Evolutionary conservation across 2,329 filamentous ascomycete genomes (phyloP), one percentile per base, ranked within the genome.

Genomic region (Tolypocladium inflatum): DNA sequence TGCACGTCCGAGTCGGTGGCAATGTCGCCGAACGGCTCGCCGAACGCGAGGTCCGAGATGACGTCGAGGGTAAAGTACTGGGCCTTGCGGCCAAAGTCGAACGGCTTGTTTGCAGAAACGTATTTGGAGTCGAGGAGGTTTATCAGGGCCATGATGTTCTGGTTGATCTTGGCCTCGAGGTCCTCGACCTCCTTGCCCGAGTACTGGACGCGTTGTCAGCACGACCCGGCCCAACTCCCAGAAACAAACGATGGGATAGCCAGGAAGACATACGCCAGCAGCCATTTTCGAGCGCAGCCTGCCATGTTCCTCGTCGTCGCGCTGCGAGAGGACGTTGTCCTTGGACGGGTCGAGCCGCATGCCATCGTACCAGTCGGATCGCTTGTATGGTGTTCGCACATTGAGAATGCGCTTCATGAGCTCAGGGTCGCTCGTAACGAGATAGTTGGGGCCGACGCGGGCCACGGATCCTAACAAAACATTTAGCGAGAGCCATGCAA

Each of bases 61-160:
- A 82, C 76, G 59, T 85, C 82, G 5, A 84, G 68, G 0, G 80
- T 81, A 57, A 84, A 78, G 68, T 74, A 83, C 48, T 81, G 78
- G 3, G 75, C 73, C 60, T 80, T 79, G 73, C 76, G 55, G 79
- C 58, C 62, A 37, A 65, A 55, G 56, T 65, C 63, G 9, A 65
- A 55, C 5, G 60, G 53, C 26, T 35, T 55, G 19, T 57, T 55
- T 9, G 26, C 38, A 5, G 58, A 35, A 13, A 61, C 57, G 39
- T 65, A 65, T 26, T 55, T 59, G 21, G 41, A 55, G 6, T 60
- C 56, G 13, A 65, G 30, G 3, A 65, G 57, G 3, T 33, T 4
- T 5, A 63, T 43, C 15, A 65, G 57, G 11, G 57, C 57, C 5
- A 57, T 11, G 26, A 65, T 38, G 39, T 61, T 60, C 0, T 43